Evolutionary conservation across 2,329 filamentous ascomycete genomes (phyloP), one percentile per base, ranked within the genome.

Genomic region (Blastomyces emzantsi): DNA sequence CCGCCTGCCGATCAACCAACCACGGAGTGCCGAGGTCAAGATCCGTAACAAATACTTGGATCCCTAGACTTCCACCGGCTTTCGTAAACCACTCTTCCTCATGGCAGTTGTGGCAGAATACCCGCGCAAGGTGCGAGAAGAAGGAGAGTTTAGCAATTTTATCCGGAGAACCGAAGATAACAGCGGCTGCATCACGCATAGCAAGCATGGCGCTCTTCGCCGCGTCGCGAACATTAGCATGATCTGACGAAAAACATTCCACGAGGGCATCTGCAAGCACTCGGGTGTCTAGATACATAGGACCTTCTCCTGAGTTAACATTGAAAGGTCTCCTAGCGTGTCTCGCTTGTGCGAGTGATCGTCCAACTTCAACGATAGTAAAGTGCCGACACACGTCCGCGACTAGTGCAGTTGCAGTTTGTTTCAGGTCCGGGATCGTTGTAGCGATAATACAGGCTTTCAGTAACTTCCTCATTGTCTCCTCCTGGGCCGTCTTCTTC

Each of bases 51-150:
- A 99, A 79, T 63, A 95, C 87, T 71, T 90, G 88, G 70, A 99
- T 97, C 63, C 95, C 95, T 25, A 93, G 79, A 62, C 90, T 92
- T 49, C 94, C 94, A 59, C 93, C 94, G 47, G 92, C 90, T 77
- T 99, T 99, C 61, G 92, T 92, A 72, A 96, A 99, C 94, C 95
- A 99, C 71, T 99, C 94, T 74, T 99, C 93, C 70, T 94, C 92
- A 70, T 97, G 92, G 74, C 94, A 99, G 67, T 90, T 92, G 73
- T 99, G 94, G 69, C 90, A 94, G 73, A 97, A 96, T 0, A 87
- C 87, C 65, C 86, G 89, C 49, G 89, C 88, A 6, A 99, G 81
- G 70, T 93, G 87, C 64, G 83, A 83, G 77, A 99, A 99, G 76
- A 99, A 90, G 0, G 88, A 86, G 9, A 99, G 82, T 63, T 86